Conservation (phyloP, 2,329 filamentous ascomycete species). For the Cercospora citrullina region DNA sequence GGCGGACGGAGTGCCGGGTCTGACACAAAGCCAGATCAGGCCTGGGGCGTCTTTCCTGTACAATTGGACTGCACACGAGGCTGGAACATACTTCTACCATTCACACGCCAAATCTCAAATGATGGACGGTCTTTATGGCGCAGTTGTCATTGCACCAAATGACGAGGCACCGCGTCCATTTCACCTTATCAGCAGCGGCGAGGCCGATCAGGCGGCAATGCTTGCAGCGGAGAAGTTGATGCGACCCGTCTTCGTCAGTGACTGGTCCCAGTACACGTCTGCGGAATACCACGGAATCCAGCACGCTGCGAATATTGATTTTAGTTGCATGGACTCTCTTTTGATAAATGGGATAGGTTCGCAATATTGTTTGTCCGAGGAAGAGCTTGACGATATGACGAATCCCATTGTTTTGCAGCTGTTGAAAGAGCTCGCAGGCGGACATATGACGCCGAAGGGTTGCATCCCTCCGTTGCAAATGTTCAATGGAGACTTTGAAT, state of each 20-base stretch:
- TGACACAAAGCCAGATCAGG: constrained; percentile 23
- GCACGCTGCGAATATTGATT: constrained; percentile 49
- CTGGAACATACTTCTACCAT: constrained; percentile 19
- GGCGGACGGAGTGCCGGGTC: constrained; percentile 21
- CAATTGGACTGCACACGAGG: constrained; percentile 17
- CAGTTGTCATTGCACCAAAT: constrained; percentile 52
- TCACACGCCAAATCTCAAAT: constrained; percentile 46
- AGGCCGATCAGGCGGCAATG: constrained; percentile 48
- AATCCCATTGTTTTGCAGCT: constrained; percentile 36
- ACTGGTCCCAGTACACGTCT: constrained; percentile 59
- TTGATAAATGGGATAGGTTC: constrained; percentile 57
- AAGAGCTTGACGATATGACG: constrained; percentile 47
- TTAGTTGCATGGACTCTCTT: constrained; percentile 60
- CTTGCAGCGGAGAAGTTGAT: constrained; percentile 51
- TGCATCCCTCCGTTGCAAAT: constrained; percentile 39
- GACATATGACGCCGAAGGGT: constrained; percentile 37
- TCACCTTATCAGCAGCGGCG: constrained; percentile 48
- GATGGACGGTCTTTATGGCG: constrained; percentile 61
- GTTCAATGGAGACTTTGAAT: constrained; percentile 43
- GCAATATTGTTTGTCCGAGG: constrained; percentile 53
- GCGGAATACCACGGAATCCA: constrained; percentile 50
- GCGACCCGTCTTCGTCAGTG: constrained; percentile 55
- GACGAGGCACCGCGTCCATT: constrained; percentile 50
- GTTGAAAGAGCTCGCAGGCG: constrained; percentile 27
- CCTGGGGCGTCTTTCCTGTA: constrained; percentile 19